phyloP scores from a whole-genome alignment of 1,284 basidiomycete species.

The Marasmius oreades region DNA sequence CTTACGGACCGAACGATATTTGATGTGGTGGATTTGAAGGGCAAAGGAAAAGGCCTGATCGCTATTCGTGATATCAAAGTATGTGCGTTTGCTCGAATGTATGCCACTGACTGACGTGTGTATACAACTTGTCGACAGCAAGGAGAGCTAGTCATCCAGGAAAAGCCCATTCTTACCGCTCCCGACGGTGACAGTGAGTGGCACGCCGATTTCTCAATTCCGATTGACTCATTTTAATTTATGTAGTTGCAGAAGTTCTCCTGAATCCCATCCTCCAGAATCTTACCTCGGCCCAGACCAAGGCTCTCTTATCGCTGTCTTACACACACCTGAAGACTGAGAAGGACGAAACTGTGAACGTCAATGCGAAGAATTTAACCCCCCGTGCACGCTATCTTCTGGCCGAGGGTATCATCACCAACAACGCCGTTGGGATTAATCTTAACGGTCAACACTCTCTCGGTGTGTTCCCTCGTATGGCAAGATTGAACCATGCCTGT shows the following conservation, averaged over 20 bases:
- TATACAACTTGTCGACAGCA: constrained; percentile 28
- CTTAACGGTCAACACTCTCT: constrained; percentile 29
- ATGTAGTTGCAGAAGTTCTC: constrained; percentile 26
- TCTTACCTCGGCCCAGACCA: background rate
- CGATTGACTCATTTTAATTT: background rate
- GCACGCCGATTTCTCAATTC: background rate
- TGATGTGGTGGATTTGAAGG: constrained; percentile 12
- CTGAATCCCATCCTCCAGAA: background rate
- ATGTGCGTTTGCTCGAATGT: constrained; percentile 3
- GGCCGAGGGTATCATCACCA: constrained; percentile 59
- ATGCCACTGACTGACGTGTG: background rate
- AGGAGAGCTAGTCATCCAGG: constrained; percentile 52
- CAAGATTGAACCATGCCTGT: constrained; percentile 63
- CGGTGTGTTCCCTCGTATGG: constrained; percentile 59
- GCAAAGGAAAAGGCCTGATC: constrained; percentile 36
- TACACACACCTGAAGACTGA: background rate
- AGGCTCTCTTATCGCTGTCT: background rate
- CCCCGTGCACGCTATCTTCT: constrained; percentile 37
- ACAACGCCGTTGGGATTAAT: constrained; percentile 56
- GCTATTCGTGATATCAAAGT: constrained; percentile 36
- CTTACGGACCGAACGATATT: background rate
- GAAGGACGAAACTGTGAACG: background rate
- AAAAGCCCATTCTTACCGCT: constrained; percentile 51
- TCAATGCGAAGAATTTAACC: background rate
- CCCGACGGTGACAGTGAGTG: constrained; percentile 40